These are phyloP conservation scores for Odontarrhena argentea DNA, from an alignment of 345 rosid species.

Conservation along the genomic window DNA sequence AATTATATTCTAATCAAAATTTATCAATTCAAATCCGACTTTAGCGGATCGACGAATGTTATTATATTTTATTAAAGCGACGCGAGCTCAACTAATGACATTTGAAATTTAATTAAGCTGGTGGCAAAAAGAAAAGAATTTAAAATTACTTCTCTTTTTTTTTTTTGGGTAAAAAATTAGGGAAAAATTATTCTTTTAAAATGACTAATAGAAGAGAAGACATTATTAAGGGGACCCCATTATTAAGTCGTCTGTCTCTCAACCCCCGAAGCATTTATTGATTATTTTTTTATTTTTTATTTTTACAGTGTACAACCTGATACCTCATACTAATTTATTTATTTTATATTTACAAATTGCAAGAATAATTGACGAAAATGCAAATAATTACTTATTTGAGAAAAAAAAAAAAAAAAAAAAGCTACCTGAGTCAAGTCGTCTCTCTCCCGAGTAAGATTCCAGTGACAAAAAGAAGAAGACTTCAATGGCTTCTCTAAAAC, in stretches of 20 bases:
- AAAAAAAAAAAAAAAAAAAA: not conserved
- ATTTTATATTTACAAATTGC: too few species aligned
- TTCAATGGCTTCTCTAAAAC: slow-evolving; percentile 24
- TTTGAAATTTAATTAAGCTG: not conserved
- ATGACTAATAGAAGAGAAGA: too few species aligned
- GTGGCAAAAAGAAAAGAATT: too few species aligned
- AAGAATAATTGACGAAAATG: too few species aligned
- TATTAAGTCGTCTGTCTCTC: slow-evolving; percentile 32
- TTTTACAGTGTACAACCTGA: not conserved
- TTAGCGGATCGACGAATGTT: not conserved
- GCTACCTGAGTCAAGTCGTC: slow-evolving; percentile 22
- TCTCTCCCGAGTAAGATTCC: slow-evolving; percentile 15
- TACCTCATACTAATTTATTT: too few species aligned
- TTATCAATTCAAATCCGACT: slow-evolving; percentile 17
- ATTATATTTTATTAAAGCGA: not conserved
- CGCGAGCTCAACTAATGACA: slow-evolving; percentile 29
- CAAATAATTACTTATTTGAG: too few species aligned
- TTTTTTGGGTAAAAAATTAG: too few species aligned
- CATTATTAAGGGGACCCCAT: too few species aligned
- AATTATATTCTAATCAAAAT: not conserved
- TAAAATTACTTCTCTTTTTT: not conserved
- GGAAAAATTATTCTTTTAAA: too few species aligned
- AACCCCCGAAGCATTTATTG: slow-evolving; percentile 8
- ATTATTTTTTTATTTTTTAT: not conserved
- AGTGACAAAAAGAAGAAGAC: slow-evolving; percentile 1